These are phyloP conservation scores for Exophiala aquamarina DNA, from an alignment of 2,329 filamentous ascomycete species.

Conservation along the genomic window DNA sequence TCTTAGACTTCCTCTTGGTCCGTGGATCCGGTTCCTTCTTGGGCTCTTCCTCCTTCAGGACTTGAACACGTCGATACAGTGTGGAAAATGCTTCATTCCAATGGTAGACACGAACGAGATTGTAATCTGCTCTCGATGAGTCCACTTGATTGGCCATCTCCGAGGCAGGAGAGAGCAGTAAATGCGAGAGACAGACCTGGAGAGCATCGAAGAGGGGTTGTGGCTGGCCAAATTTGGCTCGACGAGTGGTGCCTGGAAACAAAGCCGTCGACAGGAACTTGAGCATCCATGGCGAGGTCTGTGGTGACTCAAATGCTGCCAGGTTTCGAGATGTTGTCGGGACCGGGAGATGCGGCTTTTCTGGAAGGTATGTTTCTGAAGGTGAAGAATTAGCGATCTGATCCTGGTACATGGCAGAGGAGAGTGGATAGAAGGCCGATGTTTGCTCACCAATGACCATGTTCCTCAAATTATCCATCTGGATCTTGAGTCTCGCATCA, in stretches of 20 bases:
- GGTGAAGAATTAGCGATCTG: neutral
- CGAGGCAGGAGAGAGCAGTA: conserved; percentile 29
- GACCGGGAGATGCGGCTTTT: conserved; percentile 9
- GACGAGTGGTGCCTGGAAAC: conserved; percentile 7
- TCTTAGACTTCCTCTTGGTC: conserved; percentile 8
- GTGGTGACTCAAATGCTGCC: conserved; percentile 20
- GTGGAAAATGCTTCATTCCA: conserved; percentile 25
- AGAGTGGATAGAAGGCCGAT: neutral
- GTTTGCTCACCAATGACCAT: conserved; percentile 26
- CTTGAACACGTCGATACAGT: conserved; percentile 27
- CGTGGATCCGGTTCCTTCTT: conserved; percentile 6
- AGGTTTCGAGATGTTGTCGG: conserved; percentile 24
- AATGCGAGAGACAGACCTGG: conserved; percentile 33
- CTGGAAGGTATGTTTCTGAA: conserved; percentile 23
- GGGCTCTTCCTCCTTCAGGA: neutral
- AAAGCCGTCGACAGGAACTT: conserved; percentile 23
- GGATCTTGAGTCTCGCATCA: conserved; percentile 32
- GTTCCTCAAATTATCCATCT: conserved; percentile 31
- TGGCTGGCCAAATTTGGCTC: conserved; percentile 14
- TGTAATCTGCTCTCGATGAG: conserved; percentile 24
- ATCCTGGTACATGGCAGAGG: neutral
- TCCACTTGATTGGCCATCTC: conserved; percentile 13
- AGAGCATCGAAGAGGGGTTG: conserved; percentile 28
- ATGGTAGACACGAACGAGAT: conserved; percentile 30
- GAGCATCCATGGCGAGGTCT: conserved; percentile 20